phyloP scores from a whole-genome alignment of 2,329 filamentous ascomycete genomes.

The Xylariales sp. region DNA sequence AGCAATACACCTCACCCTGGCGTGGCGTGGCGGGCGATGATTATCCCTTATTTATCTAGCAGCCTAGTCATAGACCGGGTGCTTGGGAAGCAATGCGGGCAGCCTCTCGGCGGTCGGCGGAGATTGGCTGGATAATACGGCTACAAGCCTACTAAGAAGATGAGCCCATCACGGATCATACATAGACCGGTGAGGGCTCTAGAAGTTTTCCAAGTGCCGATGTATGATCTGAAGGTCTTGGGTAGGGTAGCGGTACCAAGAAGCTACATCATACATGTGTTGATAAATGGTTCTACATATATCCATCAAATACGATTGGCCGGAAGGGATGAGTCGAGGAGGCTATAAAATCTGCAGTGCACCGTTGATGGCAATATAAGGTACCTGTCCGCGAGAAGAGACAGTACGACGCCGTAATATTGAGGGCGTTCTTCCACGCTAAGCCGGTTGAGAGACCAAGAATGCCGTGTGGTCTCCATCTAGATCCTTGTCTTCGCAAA shows the following conservation, averaged over 20 bases:
- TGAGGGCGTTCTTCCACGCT: not conserved
- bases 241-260: not conserved
- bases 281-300: not conserved
- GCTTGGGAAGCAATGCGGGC: constrained; percentile 1
- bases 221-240: constrained; percentile 3
- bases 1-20: not conserved
- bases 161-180: not conserved
- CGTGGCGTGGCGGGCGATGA: not conserved
- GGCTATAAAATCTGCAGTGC: not conserved
- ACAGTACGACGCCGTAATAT: not conserved
- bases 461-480: not conserved
- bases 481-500: not conserved
- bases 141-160: constrained; percentile 10
- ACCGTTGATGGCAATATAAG: not conserved
- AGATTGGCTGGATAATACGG: constrained; percentile 36
- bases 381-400: not conserved
- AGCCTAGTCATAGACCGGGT: not conserved
- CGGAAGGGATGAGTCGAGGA: not conserved
- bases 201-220: constrained; percentile 15
- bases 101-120: constrained; percentile 5
- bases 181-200: constrained; percentile 6
- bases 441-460: not conserved
- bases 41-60: constrained; percentile 14
- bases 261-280: not conserved
- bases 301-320: not conserved